Evolutionary conservation across 192 early-diverging fungal genomes (phyloP).

Genomic region (Piromyces sp.): DNA sequence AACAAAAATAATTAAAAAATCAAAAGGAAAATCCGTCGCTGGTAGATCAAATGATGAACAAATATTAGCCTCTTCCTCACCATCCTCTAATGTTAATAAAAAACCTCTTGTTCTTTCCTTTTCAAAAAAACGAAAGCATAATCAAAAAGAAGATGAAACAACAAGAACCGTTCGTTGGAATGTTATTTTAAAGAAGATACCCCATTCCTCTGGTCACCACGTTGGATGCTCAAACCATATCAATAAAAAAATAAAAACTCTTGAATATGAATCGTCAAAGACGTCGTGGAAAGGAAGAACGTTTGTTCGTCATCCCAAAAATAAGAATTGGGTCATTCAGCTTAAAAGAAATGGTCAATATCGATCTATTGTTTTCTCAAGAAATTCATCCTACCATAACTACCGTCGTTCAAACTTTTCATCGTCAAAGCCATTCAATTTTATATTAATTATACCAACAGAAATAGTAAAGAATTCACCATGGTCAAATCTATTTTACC

Average conservation of each 20-base stretch:
- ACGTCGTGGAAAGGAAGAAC: too few species aligned
- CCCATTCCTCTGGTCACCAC: neutral
- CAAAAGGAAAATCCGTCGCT: neutral
- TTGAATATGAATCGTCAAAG: neutral
- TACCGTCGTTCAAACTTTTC: neutral
- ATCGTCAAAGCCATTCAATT: neutral
- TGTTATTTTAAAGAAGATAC: neutral
- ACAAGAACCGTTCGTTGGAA: neutral
- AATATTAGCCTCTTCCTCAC: neutral
- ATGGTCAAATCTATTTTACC: neutral
- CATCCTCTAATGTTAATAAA: too few species aligned
- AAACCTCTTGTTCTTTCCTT: too few species aligned
- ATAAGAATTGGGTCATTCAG: neutral
- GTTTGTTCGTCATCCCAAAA: neutral
- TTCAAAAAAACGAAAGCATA: neutral
- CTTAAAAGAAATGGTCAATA: neutral
- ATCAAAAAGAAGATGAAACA: neutral
- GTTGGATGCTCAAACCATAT: neutral
- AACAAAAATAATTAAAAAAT: neutral
- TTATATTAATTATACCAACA: neutral
- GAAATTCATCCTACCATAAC: neutral
- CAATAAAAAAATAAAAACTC: neutral
- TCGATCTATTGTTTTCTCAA: neutral
- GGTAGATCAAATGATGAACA: neutral
- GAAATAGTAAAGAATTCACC: neutral